Conservation (phyloP, 495 filamentous ascomycete species). For the Astrothelium macrocarpum region DNA sequence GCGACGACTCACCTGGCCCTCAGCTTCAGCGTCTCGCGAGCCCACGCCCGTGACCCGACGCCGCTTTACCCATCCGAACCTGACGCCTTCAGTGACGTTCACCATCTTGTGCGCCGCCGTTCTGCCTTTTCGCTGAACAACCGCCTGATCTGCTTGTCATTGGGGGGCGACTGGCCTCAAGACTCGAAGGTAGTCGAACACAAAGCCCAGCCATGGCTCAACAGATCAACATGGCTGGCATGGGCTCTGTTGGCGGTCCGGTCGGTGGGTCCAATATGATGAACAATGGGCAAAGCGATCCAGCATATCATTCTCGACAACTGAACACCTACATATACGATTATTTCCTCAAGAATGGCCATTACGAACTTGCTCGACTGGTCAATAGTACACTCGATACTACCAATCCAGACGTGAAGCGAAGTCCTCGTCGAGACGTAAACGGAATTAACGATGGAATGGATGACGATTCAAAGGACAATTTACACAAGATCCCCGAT, state of each 20-base stretch:
- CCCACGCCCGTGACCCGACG: neutral
- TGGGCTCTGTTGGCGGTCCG: constrained; percentile 17
- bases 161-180: neutral
- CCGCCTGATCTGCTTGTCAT: neutral
- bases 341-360: constrained; percentile 76
- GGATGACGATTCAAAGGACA: constrained; percentile 72
- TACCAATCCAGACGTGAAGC: constrained; percentile 14
- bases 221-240: constrained; percentile 22
- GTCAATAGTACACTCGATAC: constrained; percentile 43
- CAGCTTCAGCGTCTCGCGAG: neutral
- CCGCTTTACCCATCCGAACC: neutral
- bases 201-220: constrained; percentile 4
- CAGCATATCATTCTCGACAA: constrained; percentile 11
- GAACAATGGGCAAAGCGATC: constrained; percentile 2
- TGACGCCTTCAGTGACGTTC: neutral
- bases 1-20: neutral
- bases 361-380: constrained; percentile 69
- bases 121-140: neutral
- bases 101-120: neutral
- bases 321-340: constrained; percentile 98
- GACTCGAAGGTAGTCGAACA: neutral
- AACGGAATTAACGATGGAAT: constrained; percentile 75
- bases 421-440: constrained; percentile 28
- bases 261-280: constrained; percentile 14
- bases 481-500: constrained; percentile 58